A percentile compares a stretch with the other conserved stretches of the same genome.
Evolutionary conservation across 176 grass and related monocot genomes (phyloP).

Genomic region (Oryza glumipatula): DNA sequence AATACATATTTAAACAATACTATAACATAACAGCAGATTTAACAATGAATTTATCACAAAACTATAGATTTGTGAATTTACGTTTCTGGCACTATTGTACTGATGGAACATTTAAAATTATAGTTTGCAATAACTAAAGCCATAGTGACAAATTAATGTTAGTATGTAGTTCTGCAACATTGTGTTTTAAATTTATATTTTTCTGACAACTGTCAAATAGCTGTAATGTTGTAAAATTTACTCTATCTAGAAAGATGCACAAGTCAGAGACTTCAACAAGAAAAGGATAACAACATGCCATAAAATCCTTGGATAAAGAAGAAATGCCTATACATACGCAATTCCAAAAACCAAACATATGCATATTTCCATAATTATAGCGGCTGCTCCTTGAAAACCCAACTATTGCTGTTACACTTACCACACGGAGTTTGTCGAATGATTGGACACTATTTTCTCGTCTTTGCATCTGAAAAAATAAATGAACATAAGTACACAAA

Average conservation of each 20-base stretch:
- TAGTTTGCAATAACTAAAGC: background rate
- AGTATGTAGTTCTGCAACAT: background rate
- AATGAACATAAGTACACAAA: background rate
- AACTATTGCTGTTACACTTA: conserved; percentile 24
- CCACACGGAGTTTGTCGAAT: conserved; percentile 68
- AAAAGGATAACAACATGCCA: background rate
- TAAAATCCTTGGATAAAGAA: background rate
- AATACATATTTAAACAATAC: background rate
- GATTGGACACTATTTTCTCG: conserved; percentile 76
- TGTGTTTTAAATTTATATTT: background rate
- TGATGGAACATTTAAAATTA: background rate
- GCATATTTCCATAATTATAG: background rate
- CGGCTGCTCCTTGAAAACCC: background rate
- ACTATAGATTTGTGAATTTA: background rate
- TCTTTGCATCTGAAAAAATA: conserved; percentile 70
- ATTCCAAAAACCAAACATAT: background rate
- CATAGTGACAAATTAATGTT: background rate
- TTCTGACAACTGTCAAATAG: background rate
- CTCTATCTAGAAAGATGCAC: background rate
- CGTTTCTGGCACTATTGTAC: background rate
- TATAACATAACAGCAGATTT: no score
- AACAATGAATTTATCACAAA: background rate
- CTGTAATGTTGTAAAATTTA: background rate
- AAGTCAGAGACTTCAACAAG: background rate
- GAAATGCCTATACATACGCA: background rate